Evolutionary conservation across 208 protist species (phyloP).

Genomic region (Trypanosoma conorhini): DNA sequence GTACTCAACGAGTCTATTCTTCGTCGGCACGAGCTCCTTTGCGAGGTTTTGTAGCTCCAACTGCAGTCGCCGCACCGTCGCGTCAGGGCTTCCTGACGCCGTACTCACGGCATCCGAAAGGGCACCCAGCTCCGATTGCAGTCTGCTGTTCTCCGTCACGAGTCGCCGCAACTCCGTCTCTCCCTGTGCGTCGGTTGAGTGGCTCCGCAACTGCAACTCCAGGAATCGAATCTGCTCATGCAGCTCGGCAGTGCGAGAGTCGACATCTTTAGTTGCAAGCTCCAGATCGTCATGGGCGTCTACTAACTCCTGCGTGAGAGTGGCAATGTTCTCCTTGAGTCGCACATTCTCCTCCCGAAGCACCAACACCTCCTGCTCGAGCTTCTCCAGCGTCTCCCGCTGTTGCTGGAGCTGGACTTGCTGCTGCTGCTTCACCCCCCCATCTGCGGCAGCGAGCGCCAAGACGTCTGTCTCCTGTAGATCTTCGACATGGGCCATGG

Average conservation of each 20-base stretch:
- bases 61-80: slow-evolving; percentile 33
- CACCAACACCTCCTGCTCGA: slow-evolving; percentile 37
- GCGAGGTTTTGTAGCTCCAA: slow-evolving; percentile 58
- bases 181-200: not conserved
- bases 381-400: slow-evolving; percentile 1
- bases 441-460: not conserved
- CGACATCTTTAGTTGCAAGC: slow-evolving; percentile 32
- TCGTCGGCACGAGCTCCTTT: slow-evolving; percentile 75
- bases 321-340: slow-evolving; percentile 50
- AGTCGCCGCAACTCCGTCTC: slow-evolving; percentile 37
- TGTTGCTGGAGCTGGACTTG: not conserved
- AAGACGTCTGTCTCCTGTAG: slow-evolving; percentile 21
- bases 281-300: slow-evolving; percentile 45
- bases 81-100: slow-evolving; percentile 21
- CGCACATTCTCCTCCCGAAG: slow-evolving; percentile 56
- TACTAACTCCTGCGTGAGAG: slow-evolving; percentile 46
- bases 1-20: slow-evolving; percentile 85
- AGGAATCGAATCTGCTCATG: slow-evolving; percentile 35
- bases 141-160: slow-evolving; percentile 45
- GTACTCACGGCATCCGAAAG: not conserved
- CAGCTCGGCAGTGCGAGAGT: slow-evolving; percentile 40
- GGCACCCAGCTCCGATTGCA: slow-evolving; percentile 24
- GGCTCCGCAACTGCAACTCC: slow-evolving; percentile 6
- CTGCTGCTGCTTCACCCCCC: not conserved
- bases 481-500: slow-evolving; percentile 15